These are phyloP conservation scores for Alloteropsis semialata DNA, from an alignment of 176 grass and related monocot species.

Conservation along the genomic window DNA sequence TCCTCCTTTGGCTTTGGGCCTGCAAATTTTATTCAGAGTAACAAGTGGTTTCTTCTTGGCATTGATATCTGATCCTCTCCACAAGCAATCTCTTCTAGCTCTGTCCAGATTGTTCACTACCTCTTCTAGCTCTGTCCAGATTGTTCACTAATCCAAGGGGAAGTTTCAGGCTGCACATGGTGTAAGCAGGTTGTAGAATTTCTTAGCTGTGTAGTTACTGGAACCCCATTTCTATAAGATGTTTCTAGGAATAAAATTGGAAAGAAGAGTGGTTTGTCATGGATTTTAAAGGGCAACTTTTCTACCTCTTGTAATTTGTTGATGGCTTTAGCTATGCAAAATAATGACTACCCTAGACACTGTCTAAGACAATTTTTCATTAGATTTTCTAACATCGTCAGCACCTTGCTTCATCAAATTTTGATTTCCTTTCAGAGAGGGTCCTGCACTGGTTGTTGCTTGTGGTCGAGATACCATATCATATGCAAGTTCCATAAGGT, in stretches of 20 bases:
- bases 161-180: too few relatives aligned
- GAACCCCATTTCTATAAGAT: background rate
- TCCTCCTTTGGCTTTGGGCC: too few relatives aligned
- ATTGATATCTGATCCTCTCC: too few relatives aligned
- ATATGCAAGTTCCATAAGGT: conserved; percentile 69
- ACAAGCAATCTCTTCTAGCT: too few relatives aligned
- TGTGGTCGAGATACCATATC: conserved; percentile 85
- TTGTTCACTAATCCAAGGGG: too few relatives aligned
- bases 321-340: background rate
- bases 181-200: too few relatives aligned
- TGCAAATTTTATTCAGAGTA: too few relatives aligned
- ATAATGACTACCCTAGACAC: background rate
- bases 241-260: background rate
- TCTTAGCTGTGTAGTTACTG: too few relatives aligned
- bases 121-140: too few relatives aligned
- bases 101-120: too few relatives aligned
- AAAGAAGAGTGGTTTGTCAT: background rate
- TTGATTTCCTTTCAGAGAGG: conserved; percentile 63
- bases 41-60: too few relatives aligned
- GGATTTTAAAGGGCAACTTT: background rate
- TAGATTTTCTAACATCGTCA: background rate
- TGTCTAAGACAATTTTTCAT: background rate
- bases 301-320: background rate
- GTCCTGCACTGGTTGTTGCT: conserved; percentile 75
- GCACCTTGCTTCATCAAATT: conserved; percentile 10